A percentile compares a stretch with the other conserved stretches of the same genome.
Conservation (phyloP, 2,329 filamentous ascomycete genomes). For the Ophiosphaerella narmari region DNA sequence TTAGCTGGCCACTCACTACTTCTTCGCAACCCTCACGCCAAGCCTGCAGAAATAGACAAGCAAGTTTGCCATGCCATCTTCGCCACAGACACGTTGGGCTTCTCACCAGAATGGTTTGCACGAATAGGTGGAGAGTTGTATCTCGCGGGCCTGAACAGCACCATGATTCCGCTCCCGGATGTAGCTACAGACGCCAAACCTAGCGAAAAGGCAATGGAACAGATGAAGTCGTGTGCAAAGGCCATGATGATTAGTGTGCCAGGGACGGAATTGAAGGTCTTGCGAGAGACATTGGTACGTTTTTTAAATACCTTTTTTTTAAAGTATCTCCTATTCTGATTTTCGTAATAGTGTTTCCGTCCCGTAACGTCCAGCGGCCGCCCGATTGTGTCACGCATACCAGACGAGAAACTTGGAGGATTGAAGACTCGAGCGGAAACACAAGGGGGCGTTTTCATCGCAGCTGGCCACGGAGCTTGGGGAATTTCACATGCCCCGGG, state of each 20-base stretch:
- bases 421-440: constrained; percentile 48
- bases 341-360: constrained; percentile 64
- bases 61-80: constrained; percentile 70
- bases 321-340: constrained; percentile 5
- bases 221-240: constrained; percentile 56
- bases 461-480: constrained; percentile 77
- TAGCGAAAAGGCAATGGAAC: constrained; percentile 54
- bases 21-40: constrained; percentile 63
- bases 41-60: constrained; percentile 47
- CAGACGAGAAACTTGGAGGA: constrained; percentile 61
- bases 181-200: constrained; percentile 57
- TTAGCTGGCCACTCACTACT: constrained; percentile 76
- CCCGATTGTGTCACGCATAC: constrained; percentile 66
- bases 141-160: constrained; percentile 72
- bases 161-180: constrained; percentile 63
- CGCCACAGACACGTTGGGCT: constrained; percentile 61
- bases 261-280: constrained; percentile 62
- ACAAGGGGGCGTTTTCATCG: constrained; percentile 70
- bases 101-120: constrained; percentile 73
- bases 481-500: constrained; percentile 63
- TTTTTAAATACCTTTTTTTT: not conserved
- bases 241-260: constrained; percentile 53
- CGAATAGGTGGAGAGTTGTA: constrained; percentile 71
- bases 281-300: constrained; percentile 63
- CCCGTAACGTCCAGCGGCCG: constrained; percentile 68